Evolutionary conservation across 768 basidiomycete species (phyloP).

Genomic region (Russula foetens): DNA sequence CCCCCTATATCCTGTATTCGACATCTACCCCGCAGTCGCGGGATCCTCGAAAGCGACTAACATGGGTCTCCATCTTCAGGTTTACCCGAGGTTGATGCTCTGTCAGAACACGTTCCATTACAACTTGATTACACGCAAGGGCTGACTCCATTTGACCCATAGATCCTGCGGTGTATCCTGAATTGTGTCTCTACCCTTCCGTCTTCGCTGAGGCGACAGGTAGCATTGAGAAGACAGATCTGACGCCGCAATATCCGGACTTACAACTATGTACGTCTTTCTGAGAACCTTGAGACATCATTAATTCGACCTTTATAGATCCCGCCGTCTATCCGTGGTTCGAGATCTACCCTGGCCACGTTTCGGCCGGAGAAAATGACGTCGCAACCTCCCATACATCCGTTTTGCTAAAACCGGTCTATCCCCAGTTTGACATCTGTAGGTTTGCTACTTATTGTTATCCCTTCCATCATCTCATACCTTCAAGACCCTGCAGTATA

Average conservation of each 20-base stretch:
- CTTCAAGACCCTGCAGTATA: slow-evolving; percentile 18
- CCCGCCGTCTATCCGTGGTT: slow-evolving; percentile 13
- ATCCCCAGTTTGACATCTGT: slow-evolving; percentile 12
- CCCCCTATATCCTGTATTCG: slow-evolving; percentile 1
- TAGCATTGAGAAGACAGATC: neutral
- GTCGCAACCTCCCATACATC: slow-evolving; percentile 18
- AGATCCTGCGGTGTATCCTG: slow-evolving; percentile 14
- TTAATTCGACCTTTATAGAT: neutral
- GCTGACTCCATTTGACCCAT: neutral
- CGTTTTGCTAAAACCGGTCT: neutral
- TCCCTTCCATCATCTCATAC: neutral
- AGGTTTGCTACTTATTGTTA: neutral
- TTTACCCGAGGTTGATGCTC: neutral
- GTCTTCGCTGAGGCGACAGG: neutral
- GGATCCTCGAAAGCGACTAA: neutral
- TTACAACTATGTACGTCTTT: slow-evolving; percentile 4
- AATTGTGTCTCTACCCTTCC: slow-evolving; percentile 10
- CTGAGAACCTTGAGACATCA: neutral
- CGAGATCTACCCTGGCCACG: slow-evolving; percentile 15
- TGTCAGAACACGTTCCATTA: slow-evolving; percentile 4
- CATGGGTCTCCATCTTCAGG: neutral
- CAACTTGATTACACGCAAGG: neutral
- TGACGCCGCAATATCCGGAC: neutral
- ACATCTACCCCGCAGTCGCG: slow-evolving; percentile 1
- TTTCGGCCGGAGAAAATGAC: neutral